A percentile compares a stretch with the other conserved stretches of the same genome.
These are phyloP conservation scores for Pelargonium fulgidum DNA, from an alignment of 441 rosid species.

Conservation along the genomic window DNA sequence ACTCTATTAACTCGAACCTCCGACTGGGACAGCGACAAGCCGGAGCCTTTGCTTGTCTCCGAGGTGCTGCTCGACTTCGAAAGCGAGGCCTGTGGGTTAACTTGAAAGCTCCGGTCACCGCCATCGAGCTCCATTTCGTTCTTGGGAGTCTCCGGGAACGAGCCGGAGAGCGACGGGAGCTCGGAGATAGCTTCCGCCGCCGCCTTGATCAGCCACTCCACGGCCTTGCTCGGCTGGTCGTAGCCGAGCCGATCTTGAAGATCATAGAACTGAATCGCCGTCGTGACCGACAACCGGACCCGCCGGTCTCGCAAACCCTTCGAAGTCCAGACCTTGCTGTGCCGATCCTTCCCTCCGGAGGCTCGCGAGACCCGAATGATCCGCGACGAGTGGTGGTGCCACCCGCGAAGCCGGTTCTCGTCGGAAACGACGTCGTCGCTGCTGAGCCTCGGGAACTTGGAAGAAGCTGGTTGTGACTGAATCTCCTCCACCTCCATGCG, in stretches of 20 bases:
- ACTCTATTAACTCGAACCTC: constrained; percentile 54
- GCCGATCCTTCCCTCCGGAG: constrained; percentile 95
- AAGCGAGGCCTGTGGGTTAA: constrained; percentile 31
- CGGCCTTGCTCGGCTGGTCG: constrained; percentile 95
- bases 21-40: constrained; percentile 63
- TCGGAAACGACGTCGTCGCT: constrained; percentile 34
- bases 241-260: constrained; percentile 87
- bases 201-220: constrained; percentile 85
- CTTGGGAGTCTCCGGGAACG: constrained; percentile 58
- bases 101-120: neutral
- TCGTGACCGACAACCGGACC: constrained; percentile 60
- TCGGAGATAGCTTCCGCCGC: constrained; percentile 72
- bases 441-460: constrained; percentile 51
- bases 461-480: constrained; percentile 52
- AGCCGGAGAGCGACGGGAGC: constrained; percentile 66
- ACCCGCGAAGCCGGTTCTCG: constrained; percentile 42
- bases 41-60: constrained; percentile 83
- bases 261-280: constrained; percentile 91
- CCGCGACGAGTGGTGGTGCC: constrained; percentile 55
- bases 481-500: constrained; percentile 79
- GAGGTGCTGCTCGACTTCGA: constrained; percentile 88
- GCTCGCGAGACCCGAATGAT: constrained; percentile 95
- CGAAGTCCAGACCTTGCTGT: constrained; percentile 1
- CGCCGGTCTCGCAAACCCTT: neutral
- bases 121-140: neutral